Conservation (phyloP, 1,284 basidiomycete species). For the Ganoderma sinense region DNA sequence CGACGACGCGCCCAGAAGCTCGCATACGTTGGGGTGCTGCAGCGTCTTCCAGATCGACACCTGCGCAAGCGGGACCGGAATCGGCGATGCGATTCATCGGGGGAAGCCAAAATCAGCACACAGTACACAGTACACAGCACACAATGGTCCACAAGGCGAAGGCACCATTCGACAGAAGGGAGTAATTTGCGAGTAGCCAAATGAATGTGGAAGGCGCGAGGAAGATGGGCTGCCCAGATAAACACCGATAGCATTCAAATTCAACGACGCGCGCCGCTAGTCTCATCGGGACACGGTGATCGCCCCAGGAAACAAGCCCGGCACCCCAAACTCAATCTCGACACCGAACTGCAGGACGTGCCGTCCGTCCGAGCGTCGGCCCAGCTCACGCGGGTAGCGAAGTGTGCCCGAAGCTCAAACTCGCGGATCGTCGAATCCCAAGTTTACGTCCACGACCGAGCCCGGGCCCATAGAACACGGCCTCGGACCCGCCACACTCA, state of each 20-base stretch:
- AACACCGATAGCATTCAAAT: conserved; percentile 2
- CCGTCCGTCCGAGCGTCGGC: neutral
- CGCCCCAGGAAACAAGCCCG: neutral
- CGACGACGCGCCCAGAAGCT: conserved; percentile 52
- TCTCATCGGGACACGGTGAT: conserved; percentile 1
- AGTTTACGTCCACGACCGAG: neutral
- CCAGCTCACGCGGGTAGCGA: neutral
- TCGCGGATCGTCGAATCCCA: neutral
- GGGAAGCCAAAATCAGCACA: conserved; percentile 6
- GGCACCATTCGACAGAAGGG: no score
- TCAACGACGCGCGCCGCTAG: neutral
- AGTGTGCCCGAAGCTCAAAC: neutral
- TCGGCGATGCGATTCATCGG: conserved; percentile 2
- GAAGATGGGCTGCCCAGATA: conserved; percentile 5
- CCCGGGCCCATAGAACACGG: neutral
- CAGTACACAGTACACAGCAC: neutral
- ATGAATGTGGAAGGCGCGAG: neutral
- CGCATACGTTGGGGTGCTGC: conserved; percentile 49
- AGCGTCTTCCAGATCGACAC: conserved; percentile 48
- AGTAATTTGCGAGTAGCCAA: neutral
- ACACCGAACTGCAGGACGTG: neutral
- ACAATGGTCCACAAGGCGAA: conserved; percentile 3
- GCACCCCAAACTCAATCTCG: conserved; percentile 1
- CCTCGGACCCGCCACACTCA: no score
- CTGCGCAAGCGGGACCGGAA: conserved; percentile 17